Conservation (phyloP, 768 basidiomycete species). For the Pisolithus tinctorius region DNA sequence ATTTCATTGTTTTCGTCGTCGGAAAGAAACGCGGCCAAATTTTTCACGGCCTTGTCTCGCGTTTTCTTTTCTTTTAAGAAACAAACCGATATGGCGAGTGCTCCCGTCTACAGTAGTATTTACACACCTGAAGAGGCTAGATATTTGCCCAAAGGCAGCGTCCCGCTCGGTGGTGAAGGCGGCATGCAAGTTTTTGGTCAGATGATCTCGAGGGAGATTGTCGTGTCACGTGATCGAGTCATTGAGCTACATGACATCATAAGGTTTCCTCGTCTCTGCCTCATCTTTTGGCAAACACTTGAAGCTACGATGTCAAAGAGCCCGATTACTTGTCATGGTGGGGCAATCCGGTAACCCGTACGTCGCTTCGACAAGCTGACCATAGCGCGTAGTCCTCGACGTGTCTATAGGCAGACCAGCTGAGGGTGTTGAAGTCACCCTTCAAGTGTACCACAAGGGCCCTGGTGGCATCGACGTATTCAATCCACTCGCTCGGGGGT, state of each 20-base stretch:
- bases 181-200: constrained; percentile 26
- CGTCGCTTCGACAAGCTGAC: neutral
- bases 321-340: constrained; percentile 90
- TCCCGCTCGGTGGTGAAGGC: constrained; percentile 25
- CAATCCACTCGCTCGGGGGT: constrained; percentile 58
- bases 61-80: constrained; percentile 72
- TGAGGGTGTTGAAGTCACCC: constrained; percentile 52
- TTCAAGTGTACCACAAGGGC: constrained; percentile 45
- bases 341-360: constrained; percentile 7
- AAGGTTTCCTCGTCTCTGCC: neutral
- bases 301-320: constrained; percentile 45
- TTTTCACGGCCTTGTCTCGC: constrained; percentile 85
- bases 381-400: constrained; percentile 64
- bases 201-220: constrained; percentile 11
- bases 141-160: constrained; percentile 79
- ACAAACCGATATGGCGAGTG: neutral
- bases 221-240: constrained; percentile 6
- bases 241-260: neutral
- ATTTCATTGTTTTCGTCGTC: constrained; percentile 51
- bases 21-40: constrained; percentile 73
- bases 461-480: constrained; percentile 39
- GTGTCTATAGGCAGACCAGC: constrained; percentile 80
- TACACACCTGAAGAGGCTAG: constrained; percentile 83
- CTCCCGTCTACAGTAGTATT: neutral
- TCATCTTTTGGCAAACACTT: neutral